These are phyloP conservation scores for Boletus rubescentipes DNA, from an alignment of 768 basidiomycete species.

Conservation along the genomic window DNA sequence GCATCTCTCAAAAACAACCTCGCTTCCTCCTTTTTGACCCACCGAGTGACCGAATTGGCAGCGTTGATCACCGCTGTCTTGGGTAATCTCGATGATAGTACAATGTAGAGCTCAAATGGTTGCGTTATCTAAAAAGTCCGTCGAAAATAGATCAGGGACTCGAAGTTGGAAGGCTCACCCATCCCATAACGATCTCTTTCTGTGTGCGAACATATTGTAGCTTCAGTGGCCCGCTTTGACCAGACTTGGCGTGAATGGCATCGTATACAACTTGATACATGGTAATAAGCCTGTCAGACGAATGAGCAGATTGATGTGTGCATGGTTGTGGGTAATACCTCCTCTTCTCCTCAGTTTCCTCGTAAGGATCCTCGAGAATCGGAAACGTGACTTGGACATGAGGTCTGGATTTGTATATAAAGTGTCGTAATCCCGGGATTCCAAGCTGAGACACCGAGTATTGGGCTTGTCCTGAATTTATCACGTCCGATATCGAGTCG, in stretches of 20 bases:
- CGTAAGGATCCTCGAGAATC: slow-evolving; percentile 84
- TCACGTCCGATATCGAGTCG: slow-evolving; percentile 48
- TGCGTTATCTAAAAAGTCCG: slow-evolving; percentile 71
- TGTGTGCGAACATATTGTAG: slow-evolving; percentile 85
- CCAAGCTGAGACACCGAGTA: slow-evolving; percentile 73
- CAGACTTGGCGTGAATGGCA: slow-evolving; percentile 85
- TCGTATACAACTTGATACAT: slow-evolving; percentile 89
- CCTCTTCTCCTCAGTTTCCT: slow-evolving; percentile 53
- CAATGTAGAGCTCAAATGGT: slow-evolving; percentile 88
- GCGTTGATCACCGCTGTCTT: slow-evolving; percentile 87
- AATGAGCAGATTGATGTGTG: slow-evolving; percentile 7
- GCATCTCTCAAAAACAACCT: slow-evolving; percentile 84
- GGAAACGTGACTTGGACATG: slow-evolving; percentile 91
- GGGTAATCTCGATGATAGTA: slow-evolving; percentile 77
- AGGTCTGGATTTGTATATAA: slow-evolving; percentile 87
- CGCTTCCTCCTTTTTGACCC: slow-evolving; percentile 88
- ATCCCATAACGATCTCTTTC: slow-evolving; percentile 88
- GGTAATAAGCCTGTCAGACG: slow-evolving; percentile 62
- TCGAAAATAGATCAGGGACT: not conserved
- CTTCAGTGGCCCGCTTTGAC: slow-evolving; percentile 77
- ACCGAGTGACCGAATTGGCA: slow-evolving; percentile 84
- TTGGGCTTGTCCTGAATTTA: slow-evolving; percentile 50
- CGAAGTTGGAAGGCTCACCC: slow-evolving; percentile 57
- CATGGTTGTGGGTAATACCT: slow-evolving; percentile 42
- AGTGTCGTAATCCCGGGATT: slow-evolving; percentile 92